Evolutionary conservation across 2,329 filamentous ascomycete genomes (phyloP).

Genomic region (Cryphonectria radicalis): DNA sequence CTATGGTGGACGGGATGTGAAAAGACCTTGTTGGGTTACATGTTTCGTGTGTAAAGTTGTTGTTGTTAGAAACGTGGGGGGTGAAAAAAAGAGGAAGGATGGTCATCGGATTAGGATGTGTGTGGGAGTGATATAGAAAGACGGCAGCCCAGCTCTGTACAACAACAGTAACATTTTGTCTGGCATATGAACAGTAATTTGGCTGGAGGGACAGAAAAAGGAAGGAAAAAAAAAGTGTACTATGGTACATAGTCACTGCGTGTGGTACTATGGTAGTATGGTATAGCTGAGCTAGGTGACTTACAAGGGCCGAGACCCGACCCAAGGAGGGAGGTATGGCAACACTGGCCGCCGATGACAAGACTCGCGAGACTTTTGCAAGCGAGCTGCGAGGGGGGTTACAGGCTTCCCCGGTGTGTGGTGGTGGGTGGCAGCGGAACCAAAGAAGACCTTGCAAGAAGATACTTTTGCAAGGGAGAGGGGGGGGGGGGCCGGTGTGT

Average conservation of each 20-base stretch:
- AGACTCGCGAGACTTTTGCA: neutral
- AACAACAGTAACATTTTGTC: neutral
- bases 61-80: neutral
- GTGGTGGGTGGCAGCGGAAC: constrained; percentile 9
- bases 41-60: neutral
- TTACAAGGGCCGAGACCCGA: constrained; percentile 21
- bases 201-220: neutral
- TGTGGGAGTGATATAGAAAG: constrained; percentile 22
- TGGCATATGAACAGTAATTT: neutral
- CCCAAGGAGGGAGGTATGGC: neutral
- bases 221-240: neutral
- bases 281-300: constrained; percentile 1
- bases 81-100: neutral
- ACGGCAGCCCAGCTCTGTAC: neutral
- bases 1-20: neutral
- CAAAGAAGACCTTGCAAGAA: constrained; percentile 14
- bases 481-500: neutral
- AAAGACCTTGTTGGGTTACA: neutral
- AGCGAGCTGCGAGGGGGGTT: constrained; percentile 15
- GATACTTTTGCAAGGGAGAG: neutral
- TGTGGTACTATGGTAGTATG: too few species aligned
- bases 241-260: neutral
- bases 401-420: constrained; percentile 3
- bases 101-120: constrained; percentile 4
- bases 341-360: constrained; percentile 2